These are phyloP conservation scores for Candida ortonii DNA, from an alignment of 805 yeast genomes.

Conservation along the genomic window DNA sequence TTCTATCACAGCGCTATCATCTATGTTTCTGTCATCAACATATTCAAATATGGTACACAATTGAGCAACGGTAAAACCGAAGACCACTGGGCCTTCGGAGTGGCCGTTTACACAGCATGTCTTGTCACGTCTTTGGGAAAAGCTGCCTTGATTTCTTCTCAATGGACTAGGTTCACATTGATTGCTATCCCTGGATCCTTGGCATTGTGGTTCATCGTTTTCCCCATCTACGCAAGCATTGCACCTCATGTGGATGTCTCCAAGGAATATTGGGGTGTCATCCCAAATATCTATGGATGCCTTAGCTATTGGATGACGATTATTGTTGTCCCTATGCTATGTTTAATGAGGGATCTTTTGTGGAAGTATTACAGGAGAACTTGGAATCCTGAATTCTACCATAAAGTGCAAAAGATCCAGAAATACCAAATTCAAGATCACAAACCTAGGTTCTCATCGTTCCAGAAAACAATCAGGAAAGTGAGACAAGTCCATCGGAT, in stretches of 20 bases:
- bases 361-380: constrained; percentile 95
- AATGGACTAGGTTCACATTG: constrained; percentile 93
- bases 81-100: constrained; percentile 95
- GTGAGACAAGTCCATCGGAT: constrained; percentile 98
- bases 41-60: constrained; percentile 66
- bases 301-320: constrained; percentile 80
- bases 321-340: constrained; percentile 70
- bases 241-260: constrained; percentile 86
- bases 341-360: constrained; percentile 80
- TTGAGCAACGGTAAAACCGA: constrained; percentile 66
- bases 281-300: constrained; percentile 72
- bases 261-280: constrained; percentile 77
- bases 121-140: constrained; percentile 88
- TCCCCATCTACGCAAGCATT: constrained; percentile 81
- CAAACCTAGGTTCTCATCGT: constrained; percentile 94
- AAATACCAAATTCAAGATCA: constrained; percentile 90
- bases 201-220: constrained; percentile 74
- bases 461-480: constrained; percentile 94
- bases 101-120: constrained; percentile 83
- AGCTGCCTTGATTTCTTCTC: constrained; percentile 86
- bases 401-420: constrained; percentile 94
- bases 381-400: constrained; percentile 89
- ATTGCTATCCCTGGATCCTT: constrained; percentile 95
- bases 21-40: constrained; percentile 66
- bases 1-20: constrained; percentile 89